Percentiles rank a stretch among this genome's conserved stretches.
These are phyloP conservation scores for Clonostachys chloroleuca DNA, from an alignment of 2,329 filamentous ascomycete species.

Conservation along the genomic window DNA sequence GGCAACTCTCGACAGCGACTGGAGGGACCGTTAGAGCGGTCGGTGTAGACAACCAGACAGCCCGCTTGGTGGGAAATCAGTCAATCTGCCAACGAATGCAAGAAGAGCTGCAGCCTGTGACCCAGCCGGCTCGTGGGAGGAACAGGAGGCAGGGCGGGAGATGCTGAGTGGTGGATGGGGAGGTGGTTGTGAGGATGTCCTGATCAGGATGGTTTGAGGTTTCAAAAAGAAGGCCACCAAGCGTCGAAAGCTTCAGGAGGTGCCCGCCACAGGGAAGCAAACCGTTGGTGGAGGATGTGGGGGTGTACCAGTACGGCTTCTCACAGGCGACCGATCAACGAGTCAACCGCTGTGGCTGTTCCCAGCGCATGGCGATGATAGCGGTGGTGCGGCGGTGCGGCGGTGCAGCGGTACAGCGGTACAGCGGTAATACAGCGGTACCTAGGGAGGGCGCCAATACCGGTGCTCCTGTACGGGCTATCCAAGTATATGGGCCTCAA, in stretches of 20 bases:
- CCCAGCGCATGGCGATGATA: too few relatives aligned
- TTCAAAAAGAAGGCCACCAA: background rate
- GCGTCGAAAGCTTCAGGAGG: conserved; percentile 18
- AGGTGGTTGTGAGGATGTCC: background rate
- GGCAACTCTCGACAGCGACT: too few relatives aligned
- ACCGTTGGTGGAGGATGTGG: conserved; percentile 9
- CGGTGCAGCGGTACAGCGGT: too few relatives aligned
- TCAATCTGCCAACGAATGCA: conserved; percentile 6
- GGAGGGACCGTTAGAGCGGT: too few relatives aligned
- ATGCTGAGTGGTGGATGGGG: background rate
- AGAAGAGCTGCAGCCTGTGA: conserved; percentile 26
- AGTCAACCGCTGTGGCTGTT: too few relatives aligned
- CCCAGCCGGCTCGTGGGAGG: conserved; percentile 22
- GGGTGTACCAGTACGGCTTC: background rate
- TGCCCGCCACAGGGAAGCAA: conserved; percentile 12
- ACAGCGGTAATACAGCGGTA: too few relatives aligned
- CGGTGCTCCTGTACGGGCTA: too few relatives aligned
- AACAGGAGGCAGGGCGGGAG: background rate
- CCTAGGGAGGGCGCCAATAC: too few relatives aligned
- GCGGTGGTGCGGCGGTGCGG: too few relatives aligned
- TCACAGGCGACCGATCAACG: too few relatives aligned
- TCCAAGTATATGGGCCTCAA: too few relatives aligned
- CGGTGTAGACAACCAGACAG: conserved; percentile 5
- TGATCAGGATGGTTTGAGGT: background rate
- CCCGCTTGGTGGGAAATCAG: background rate